phyloP scores from a whole-genome alignment of 2,329 filamentous ascomycete genomes.

The Aspergillus brunneoviolaceus region DNA sequence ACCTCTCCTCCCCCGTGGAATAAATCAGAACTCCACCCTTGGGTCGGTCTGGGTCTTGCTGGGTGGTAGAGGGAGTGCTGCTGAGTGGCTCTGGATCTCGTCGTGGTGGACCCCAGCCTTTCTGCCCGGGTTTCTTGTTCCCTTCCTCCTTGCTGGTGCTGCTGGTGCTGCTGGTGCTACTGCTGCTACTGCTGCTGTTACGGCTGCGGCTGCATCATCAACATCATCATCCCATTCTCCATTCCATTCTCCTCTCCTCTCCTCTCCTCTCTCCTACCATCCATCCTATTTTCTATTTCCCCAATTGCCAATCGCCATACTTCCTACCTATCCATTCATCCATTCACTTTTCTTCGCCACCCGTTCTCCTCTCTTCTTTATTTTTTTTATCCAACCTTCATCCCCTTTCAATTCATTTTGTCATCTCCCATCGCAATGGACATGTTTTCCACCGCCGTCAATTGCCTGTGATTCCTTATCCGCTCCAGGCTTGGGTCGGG shows the following conservation, averaged over 20 bases:
- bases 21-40: not conserved
- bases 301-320: too few relatives aligned
- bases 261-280: not conserved
- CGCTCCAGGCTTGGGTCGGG: conserved; percentile 16
- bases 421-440: conserved; percentile 16
- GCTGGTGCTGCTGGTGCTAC: not conserved
- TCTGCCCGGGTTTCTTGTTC: conserved; percentile 2
- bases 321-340: too few relatives aligned
- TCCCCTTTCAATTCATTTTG: conserved; percentile 5
- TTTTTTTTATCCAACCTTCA: too few relatives aligned
- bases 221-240: not conserved
- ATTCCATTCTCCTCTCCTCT: not conserved
- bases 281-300: not conserved
- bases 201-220: not conserved
- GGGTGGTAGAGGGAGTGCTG: not conserved
- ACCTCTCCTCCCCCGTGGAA: not conserved
- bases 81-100: not conserved
- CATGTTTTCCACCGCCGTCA: conserved; percentile 2
- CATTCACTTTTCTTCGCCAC: too few relatives aligned
- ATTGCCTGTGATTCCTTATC: conserved; percentile 19
- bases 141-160: not conserved
- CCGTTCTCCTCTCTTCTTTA: too few relatives aligned
- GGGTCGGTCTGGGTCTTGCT: not conserved
- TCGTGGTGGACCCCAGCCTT: conserved; percentile 5
- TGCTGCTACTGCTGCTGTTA: not conserved